These are phyloP conservation scores for Komagataella pseudopastoris DNA, from an alignment of 805 yeast species.

Conservation along the genomic window DNA sequence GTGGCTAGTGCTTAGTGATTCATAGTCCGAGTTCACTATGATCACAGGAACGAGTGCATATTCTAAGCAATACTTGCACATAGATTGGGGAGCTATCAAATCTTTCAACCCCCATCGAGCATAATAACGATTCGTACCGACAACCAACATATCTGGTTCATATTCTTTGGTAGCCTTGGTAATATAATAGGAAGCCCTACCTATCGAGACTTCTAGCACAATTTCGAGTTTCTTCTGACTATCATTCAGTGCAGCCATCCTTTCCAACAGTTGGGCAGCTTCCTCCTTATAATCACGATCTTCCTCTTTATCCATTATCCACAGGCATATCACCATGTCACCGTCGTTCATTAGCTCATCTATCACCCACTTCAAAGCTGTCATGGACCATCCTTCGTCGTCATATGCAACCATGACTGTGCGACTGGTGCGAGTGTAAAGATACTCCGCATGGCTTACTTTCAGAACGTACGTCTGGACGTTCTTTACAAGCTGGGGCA, in stretches of 20 bases:
- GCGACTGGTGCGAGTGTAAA: slow-evolving; percentile 21
- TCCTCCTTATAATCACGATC: slow-evolving; percentile 16
- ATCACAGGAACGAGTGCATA: slow-evolving; percentile 31
- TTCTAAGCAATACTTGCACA: slow-evolving; percentile 34
- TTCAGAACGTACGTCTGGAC: slow-evolving; percentile 9
- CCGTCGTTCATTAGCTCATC: slow-evolving; percentile 29
- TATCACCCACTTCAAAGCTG: slow-evolving; percentile 30
- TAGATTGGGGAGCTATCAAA: slow-evolving; percentile 24
- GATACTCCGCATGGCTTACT: slow-evolving; percentile 21
- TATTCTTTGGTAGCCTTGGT: slow-evolving; percentile 26
- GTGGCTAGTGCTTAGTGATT: slow-evolving; percentile 4
- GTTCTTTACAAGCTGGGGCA: background rate
- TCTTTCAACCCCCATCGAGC: slow-evolving; percentile 24
- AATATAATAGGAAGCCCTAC: slow-evolving; percentile 26
- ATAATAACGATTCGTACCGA: slow-evolving; percentile 28
- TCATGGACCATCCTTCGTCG: slow-evolving; percentile 24
- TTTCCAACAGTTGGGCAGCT: slow-evolving; percentile 19
- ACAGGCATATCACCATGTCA: slow-evolving; percentile 29
- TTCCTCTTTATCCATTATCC: slow-evolving; percentile 23
- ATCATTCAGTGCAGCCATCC: slow-evolving; percentile 18
- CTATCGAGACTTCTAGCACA: slow-evolving; percentile 28
- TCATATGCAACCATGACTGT: slow-evolving; percentile 31
- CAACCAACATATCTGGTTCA: slow-evolving; percentile 29
- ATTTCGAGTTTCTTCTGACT: slow-evolving; percentile 24
- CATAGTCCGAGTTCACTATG: slow-evolving; percentile 26